These are phyloP conservation scores for Trametes gibbosa DNA, from an alignment of 768 basidiomycete genomes.

Conservation along the genomic window DNA sequence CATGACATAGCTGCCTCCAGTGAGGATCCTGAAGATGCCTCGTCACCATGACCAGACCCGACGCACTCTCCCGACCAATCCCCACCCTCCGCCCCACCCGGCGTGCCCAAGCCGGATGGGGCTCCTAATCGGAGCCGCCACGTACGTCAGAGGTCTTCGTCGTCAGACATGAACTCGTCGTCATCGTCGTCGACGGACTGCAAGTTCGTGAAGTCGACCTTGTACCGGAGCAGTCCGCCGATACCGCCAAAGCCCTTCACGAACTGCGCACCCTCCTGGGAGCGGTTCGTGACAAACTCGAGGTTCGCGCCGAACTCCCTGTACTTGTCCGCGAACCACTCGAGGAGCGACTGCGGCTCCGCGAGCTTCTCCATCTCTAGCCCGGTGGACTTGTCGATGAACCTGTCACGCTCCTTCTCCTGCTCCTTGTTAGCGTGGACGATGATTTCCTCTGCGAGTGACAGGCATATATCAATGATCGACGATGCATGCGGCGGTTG, in stretches of 20 bases:
- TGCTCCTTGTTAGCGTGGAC: constrained; percentile 77
- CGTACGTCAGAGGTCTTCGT: constrained; percentile 80
- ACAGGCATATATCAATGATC: not conserved
- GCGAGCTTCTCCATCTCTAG: constrained; percentile 88
- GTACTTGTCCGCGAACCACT: constrained; percentile 99
- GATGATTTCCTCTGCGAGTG: constrained; percentile 72
- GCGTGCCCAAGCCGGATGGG: constrained; percentile 61
- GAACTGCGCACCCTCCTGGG: constrained; percentile 97
- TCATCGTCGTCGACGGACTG: constrained; percentile 75
- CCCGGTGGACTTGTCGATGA: constrained; percentile 91
- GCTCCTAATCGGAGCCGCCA: constrained; percentile 81
- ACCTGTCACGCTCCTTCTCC: constrained; percentile 93
- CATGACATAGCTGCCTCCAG: not conserved
- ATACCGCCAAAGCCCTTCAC: constrained; percentile 99
- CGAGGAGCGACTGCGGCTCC: constrained; percentile 86
- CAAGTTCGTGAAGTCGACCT: constrained; percentile 91
- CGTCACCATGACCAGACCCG: not conserved
- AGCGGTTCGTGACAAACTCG: constrained; percentile 94
- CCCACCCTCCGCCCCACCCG: constrained; percentile 55
- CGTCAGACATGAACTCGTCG: constrained; percentile 80
- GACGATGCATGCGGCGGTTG: not conserved
- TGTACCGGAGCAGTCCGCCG: constrained; percentile 93
- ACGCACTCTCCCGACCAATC: constrained; percentile 3
- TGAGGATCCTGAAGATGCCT: not conserved
- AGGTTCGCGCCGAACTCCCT: constrained; percentile 95